phyloP scores from a whole-genome alignment of 2,329 filamentous ascomycete genomes.

The Talaromyces marneffei region DNA sequence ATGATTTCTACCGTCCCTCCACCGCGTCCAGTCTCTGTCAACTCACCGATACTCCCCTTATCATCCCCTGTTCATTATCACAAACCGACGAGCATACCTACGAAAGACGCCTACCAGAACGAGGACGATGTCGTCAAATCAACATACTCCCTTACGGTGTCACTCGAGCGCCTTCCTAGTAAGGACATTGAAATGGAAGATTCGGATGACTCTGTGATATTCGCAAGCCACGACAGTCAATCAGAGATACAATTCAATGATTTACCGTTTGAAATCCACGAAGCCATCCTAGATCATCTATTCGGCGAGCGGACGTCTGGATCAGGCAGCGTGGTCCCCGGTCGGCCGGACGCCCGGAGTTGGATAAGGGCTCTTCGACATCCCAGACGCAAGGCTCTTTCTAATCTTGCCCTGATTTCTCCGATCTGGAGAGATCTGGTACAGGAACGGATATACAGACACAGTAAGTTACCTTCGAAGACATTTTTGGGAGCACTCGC shows the following conservation, averaged over 20 bases:
- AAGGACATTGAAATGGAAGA: conserved; percentile 26
- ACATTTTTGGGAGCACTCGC: neutral
- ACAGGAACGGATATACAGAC: conserved; percentile 66
- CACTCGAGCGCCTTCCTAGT: conserved; percentile 19
- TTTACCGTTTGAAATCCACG: conserved; percentile 65
- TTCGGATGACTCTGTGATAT: conserved; percentile 17
- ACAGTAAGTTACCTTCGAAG: conserved; percentile 39
- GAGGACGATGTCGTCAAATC: conserved; percentile 16
- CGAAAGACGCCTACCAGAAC: conserved; percentile 24
- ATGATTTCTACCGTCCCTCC: conserved; percentile 30
- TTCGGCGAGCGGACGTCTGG: conserved; percentile 64
- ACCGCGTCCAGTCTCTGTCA: conserved; percentile 29
- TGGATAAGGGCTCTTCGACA: conserved; percentile 63
- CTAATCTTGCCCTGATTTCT: conserved; percentile 56
- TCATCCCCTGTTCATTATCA: conserved; percentile 20
- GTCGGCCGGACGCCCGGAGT: conserved; percentile 48
- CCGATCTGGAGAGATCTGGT: conserved; percentile 61
- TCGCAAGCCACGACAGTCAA: conserved; percentile 11
- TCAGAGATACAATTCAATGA: conserved; percentile 29
- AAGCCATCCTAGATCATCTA: conserved; percentile 64
- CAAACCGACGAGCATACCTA: conserved; percentile 22
- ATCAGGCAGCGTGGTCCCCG: conserved; percentile 51
- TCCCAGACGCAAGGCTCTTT: conserved; percentile 61
- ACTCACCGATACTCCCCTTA: conserved; percentile 25
- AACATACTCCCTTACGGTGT: conserved; percentile 19